Percentiles rank a stretch among this genome's conserved stretches.
These are phyloP conservation scores for Sporothrix mexicana DNA, from an alignment of 2,329 filamentous ascomycete genomes.

Conservation along the genomic window DNA sequence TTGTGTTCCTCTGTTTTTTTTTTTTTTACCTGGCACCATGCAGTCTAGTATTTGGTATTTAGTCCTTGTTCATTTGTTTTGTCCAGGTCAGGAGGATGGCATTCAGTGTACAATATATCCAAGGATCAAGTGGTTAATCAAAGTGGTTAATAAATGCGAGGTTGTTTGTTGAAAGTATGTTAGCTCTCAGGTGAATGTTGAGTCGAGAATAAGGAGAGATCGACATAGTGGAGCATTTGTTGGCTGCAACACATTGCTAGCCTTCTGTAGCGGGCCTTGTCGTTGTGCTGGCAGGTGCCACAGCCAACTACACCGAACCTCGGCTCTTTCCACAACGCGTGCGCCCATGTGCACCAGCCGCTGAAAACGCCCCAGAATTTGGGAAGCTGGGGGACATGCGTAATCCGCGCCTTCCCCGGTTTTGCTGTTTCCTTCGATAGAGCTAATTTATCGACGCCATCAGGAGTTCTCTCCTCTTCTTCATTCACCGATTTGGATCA, in stretches of 20 bases:
- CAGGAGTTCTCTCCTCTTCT: background rate
- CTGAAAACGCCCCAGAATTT: conserved; percentile 6
- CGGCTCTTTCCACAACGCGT: conserved; percentile 25
- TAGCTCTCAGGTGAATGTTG: too few species aligned
- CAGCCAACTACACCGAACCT: conserved; percentile 21
- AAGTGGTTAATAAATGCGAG: background rate
- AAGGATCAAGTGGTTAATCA: background rate
- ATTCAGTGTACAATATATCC: conserved; percentile 15
- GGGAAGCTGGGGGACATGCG: conserved; percentile 14
- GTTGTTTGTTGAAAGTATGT: too few species aligned
- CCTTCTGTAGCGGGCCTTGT: conserved; percentile 8
- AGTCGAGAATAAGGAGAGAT: background rate
- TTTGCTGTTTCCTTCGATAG: background rate
- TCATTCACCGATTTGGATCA: background rate
- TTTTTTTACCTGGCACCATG: background rate
- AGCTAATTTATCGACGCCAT: conserved; percentile 9
- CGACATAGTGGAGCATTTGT: background rate
- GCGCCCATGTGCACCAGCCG: background rate
- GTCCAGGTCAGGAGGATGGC: background rate
- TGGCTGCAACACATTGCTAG: background rate
- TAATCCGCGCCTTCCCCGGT: conserved; percentile 29
- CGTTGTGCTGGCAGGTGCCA: conserved; percentile 14
- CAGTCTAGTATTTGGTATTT: background rate
- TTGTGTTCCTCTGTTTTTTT: background rate
- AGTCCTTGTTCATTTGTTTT: too few species aligned